phyloP scores from a whole-genome alignment of 805 yeast species.

The Lipomyces orientalis region DNA sequence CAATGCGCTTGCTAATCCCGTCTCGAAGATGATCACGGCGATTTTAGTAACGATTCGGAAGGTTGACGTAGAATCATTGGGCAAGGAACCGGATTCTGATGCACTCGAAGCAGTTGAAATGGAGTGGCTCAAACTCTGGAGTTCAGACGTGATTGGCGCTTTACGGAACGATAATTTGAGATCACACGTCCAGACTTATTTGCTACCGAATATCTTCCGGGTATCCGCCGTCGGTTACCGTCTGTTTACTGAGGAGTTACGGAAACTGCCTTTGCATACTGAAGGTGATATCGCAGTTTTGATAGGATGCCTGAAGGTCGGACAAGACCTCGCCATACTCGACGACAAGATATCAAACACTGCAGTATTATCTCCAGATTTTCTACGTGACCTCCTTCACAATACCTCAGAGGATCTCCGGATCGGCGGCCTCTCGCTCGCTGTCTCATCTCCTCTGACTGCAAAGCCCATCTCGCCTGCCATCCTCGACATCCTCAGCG shows the following conservation, averaged over 20 bases:
- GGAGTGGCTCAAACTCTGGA: conserved; percentile 63
- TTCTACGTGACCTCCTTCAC: conserved; percentile 52
- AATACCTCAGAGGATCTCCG: conserved; percentile 53
- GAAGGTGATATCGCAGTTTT: conserved; percentile 50
- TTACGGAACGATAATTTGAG: conserved; percentile 47
- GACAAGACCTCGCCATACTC: conserved; percentile 61
- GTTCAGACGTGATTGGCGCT: conserved; percentile 46
- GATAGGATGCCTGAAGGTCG: conserved; percentile 64
- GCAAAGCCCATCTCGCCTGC: conserved; percentile 59
- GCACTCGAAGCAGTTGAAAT: conserved; percentile 24
- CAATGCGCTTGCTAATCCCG: conserved; percentile 67
- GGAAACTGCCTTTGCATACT: conserved; percentile 26
- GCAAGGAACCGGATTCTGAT: conserved; percentile 1
- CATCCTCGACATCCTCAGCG: conserved; percentile 53
- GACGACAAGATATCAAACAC: conserved; percentile 54
- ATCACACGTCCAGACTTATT: conserved; percentile 60
- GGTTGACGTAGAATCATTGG: conserved; percentile 11
- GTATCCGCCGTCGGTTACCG: conserved; percentile 54
- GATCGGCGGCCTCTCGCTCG: conserved; percentile 62
- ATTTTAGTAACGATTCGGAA: conserved; percentile 22
- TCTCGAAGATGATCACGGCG: conserved; percentile 41
- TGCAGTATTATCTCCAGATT: conserved; percentile 46
- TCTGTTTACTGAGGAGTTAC: conserved; percentile 47
- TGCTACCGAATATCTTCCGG: conserved; percentile 68
- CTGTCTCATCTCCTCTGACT: conserved; percentile 65